Percentiles rank a stretch among this genome's conserved stretches.
Conservation (phyloP, 2,329 filamentous ascomycete species). For the Graphium sp. region DNA sequence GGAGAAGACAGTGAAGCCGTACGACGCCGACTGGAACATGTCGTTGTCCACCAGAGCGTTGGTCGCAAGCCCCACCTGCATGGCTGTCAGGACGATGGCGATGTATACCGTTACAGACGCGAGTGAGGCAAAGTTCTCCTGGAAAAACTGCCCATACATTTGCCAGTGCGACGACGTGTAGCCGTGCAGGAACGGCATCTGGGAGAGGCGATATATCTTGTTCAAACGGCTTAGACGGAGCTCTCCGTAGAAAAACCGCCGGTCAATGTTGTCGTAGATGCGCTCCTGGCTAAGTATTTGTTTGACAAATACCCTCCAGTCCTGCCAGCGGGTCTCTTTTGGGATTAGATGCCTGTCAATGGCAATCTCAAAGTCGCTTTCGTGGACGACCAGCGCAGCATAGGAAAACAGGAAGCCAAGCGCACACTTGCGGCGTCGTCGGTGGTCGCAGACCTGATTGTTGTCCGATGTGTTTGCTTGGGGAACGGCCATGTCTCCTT, state of each 20-base stretch:
- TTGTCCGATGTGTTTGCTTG: too few species aligned
- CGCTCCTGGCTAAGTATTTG: conserved; percentile 13
- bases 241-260: conserved; percentile 22
- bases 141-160: conserved; percentile 21
- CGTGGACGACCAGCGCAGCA: conserved; percentile 14
- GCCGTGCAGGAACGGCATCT: conserved; percentile 9
- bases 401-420: conserved; percentile 23
- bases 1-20: conserved; percentile 29
- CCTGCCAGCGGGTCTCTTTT: conserved; percentile 14
- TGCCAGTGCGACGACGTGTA: conserved; percentile 11
- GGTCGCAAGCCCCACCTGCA: conserved; percentile 28
- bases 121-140: conserved; percentile 22
- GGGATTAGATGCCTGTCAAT: conserved; percentile 17
- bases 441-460: too few species aligned
- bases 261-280: conserved; percentile 15
- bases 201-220: conserved; percentile 17
- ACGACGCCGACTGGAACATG: conserved; percentile 23
- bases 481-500: too few species aligned
- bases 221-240: conserved; percentile 21
- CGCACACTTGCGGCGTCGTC: too few species aligned
- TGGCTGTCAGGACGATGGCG: conserved; percentile 25
- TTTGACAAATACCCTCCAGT: conserved; percentile 17
- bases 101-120: conserved; percentile 21
- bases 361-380: conserved; percentile 21
- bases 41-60: conserved; percentile 13